Evolutionary conservation across 2,329 filamentous ascomycete genomes (phyloP).

Genomic region (Alternaria viburni): DNA sequence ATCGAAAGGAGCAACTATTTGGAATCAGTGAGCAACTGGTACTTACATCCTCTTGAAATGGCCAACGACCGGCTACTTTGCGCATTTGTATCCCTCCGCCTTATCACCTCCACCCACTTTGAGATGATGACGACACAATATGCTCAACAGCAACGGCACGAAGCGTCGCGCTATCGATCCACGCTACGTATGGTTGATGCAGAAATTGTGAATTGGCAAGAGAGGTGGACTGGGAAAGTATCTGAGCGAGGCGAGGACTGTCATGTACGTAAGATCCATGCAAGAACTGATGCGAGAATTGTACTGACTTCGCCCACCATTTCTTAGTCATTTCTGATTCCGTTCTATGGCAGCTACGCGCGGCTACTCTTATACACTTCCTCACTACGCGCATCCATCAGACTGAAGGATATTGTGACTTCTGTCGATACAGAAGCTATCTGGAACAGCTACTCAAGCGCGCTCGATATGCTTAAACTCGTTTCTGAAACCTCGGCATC

Average conservation of each 20-base stretch:
- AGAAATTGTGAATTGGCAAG: background rate
- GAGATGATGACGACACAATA: background rate
- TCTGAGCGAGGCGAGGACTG: slow-evolving; percentile 2
- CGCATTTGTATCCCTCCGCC: slow-evolving; percentile 4
- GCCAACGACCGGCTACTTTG: slow-evolving; percentile 13
- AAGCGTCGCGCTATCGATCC: background rate
- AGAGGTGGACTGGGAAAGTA: background rate
- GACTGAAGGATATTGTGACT: slow-evolving; percentile 2
- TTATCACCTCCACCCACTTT: background rate
- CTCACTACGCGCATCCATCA: slow-evolving; percentile 5
- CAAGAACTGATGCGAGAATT: background rate
- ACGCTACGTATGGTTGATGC: background rate
- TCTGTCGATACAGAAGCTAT: slow-evolving; percentile 16
- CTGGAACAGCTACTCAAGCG: slow-evolving; percentile 14
- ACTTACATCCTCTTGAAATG: slow-evolving; percentile 1
- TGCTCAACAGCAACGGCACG: background rate
- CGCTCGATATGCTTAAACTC: slow-evolving; percentile 10
- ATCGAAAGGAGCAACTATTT: slow-evolving; percentile 7
- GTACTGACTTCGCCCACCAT: background rate
- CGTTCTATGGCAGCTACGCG: slow-evolving; percentile 15
- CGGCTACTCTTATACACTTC: slow-evolving; percentile 11
- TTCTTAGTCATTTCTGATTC: slow-evolving; percentile 5
- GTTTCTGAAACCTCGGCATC: background rate
- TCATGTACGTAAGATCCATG: background rate
- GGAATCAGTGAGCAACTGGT: slow-evolving; percentile 4